A percentile compares a stretch with the other conserved stretches of the same genome.
Evolutionary conservation across 805 yeast species (phyloP).

Genomic region (Saturnispora bothae): DNA sequence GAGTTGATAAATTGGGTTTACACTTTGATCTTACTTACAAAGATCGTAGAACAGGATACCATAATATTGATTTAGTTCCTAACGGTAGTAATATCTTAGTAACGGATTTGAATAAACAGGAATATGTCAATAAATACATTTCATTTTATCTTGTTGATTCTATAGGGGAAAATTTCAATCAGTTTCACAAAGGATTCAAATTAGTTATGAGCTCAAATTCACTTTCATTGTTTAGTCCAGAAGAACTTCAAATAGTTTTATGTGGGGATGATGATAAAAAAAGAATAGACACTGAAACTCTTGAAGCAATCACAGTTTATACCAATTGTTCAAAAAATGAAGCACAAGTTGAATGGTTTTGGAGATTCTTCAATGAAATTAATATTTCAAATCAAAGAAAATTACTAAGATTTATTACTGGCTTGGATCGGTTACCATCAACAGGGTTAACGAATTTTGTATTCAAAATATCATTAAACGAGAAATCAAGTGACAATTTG

Average conservation of each 20-base stretch:
- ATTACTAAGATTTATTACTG: slow-evolving; percentile 71
- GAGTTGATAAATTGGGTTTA: slow-evolving; percentile 39
- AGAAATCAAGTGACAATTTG: slow-evolving; percentile 34
- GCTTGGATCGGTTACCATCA: slow-evolving; percentile 87
- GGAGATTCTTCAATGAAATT: slow-evolving; percentile 59
- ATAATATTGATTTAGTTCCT: slow-evolving; percentile 41
- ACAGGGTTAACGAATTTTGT: slow-evolving; percentile 74
- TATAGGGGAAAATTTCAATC: slow-evolving; percentile 39
- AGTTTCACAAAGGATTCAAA: slow-evolving; percentile 62
- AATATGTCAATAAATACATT: slow-evolving; percentile 55
- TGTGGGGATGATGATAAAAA: slow-evolving; percentile 55
- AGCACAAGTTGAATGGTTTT: slow-evolving; percentile 65
- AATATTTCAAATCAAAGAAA: slow-evolving; percentile 42
- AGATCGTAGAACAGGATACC: slow-evolving; percentile 35
- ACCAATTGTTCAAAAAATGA: slow-evolving; percentile 42
- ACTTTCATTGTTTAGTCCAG: slow-evolving; percentile 65
- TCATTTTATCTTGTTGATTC: slow-evolving; percentile 49
- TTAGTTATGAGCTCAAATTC: slow-evolving; percentile 75
- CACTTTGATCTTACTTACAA: slow-evolving; percentile 53
- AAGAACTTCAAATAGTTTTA: slow-evolving; percentile 67
- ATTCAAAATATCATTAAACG: slow-evolving; percentile 46
- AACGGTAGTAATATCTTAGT: slow-evolving; percentile 51
- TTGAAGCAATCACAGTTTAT: slow-evolving; percentile 67
- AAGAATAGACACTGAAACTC: slow-evolving; percentile 50
- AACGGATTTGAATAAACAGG: slow-evolving; percentile 43